These are phyloP conservation scores for Mortierella alpina DNA, from an alignment of 192 early-diverging fungal genomes.

Conservation along the genomic window DNA sequence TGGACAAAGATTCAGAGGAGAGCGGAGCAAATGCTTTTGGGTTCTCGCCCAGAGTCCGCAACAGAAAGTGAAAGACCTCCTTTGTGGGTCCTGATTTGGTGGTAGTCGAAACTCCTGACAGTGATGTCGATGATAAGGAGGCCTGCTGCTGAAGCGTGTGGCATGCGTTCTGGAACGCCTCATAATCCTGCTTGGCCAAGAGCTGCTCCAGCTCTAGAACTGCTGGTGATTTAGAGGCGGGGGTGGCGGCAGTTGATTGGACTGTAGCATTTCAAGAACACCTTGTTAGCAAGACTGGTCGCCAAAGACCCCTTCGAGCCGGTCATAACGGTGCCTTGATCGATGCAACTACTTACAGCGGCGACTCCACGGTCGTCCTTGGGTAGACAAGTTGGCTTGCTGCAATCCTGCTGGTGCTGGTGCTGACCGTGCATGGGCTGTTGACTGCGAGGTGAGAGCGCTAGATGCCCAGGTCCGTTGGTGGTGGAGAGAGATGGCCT, in stretches of 20 bases:
- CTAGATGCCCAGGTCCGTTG: neutral
- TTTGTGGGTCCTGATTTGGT: constrained; percentile 7
- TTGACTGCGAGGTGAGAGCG: neutral
- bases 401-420: neutral
- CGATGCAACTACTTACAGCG: no score
- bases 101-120: neutral
- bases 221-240: constrained; percentile 3
- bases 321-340: no score
- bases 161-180: constrained; percentile 35
- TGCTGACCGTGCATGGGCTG: neutral
- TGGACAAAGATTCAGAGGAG: neutral
- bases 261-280: neutral
- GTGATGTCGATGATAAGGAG: neutral
- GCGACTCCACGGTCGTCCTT: no score
- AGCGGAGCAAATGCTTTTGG: constrained; percentile 30
- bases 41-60: constrained; percentile 25
- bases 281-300: neutral
- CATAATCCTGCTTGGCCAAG: constrained; percentile 22
- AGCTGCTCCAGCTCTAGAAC: constrained; percentile 33
- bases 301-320: neutral
- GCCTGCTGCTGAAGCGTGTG: no score
- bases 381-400: neutral
- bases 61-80: constrained; percentile 27
- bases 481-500: constrained; percentile 11
- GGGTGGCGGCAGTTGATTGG: neutral